Base-by-base conservation (phyloP, 345 rosid genomes). In the Lepidium sativum region DNA sequence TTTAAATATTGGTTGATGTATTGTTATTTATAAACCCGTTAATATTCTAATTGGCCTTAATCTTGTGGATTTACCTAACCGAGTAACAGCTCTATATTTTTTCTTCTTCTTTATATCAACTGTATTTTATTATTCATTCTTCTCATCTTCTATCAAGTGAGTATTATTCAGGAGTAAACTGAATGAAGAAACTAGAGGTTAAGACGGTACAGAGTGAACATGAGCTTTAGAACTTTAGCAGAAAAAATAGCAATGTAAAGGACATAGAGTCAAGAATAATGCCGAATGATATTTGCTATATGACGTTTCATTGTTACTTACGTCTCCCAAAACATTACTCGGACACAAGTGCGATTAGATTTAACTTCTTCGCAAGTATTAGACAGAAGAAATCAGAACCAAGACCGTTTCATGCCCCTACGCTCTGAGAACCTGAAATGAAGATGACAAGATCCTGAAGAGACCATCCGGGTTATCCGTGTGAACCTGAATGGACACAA, bases 391-490 rank as follows among this genome's bases (percentile, higher is more conserved):
- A 20, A 20, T 1, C 21, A 20, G 21, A 20, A 20, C 21, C 2
- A 20, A 20, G 21, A 20, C 21, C 11, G 35, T 25, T 59, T 21
- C 1, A 6, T 54, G 37, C 39, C 55, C 27, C 74, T 52, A 75
- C 20, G 70, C 31, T 72, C 76, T 82, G 31, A 83, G 61, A 18
- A 75, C 79, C 67, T 68, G 82, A 79, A 92, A 92, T 47, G 97
- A 84, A 50, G 94, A 82, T 40, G 95, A 77, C 35, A 92, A 88
- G 74, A 87, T 86, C 76, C 83, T 83, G 80, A 92, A 92, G 45
- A 92, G 94, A 38, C 97, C 98, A 65, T 87, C 92, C 1, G 98
- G 98, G 54, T 92, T 92, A 80, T 89, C 98, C 0, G 97, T 80
- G 45, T 92, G 98, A 49, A 89, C 97, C 98, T 92, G 75, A 37